Base-by-base conservation (phyloP, 1,284 basidiomycete species). In the Trametes hirsuta region DNA sequence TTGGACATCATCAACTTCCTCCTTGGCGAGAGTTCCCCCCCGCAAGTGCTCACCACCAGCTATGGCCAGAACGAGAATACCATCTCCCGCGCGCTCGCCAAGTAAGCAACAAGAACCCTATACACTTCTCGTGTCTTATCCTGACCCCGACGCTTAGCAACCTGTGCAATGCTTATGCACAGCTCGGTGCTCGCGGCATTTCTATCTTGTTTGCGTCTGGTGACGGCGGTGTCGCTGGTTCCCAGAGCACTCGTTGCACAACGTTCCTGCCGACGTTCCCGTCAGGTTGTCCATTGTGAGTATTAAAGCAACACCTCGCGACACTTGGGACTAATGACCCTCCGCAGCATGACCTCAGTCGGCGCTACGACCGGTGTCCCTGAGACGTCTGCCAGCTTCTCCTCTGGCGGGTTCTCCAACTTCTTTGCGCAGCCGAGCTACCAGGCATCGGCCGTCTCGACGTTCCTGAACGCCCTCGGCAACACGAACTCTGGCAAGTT, bases 231-330 rank as follows among this genome's bases (percentile, higher is more conserved):
- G 88, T 91, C 24, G 86, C 86, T 22, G 81, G 76, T 14, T 84
- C 84, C 15, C 73, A 81, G n/a, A 83, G 81, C 22, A 80, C 74
- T 3, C 80, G 79, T 53, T 77, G 64, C 48, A 69, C 69, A 12
- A 69, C 76, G 15, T 91, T 91, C 81, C 80, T 87, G 59, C 87
- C 89, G 11, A 77, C 71, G 0, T 91, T 92, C 81, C 90, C 90
- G 11, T 78, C 83, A 15, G 74, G 73, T 15, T 82, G 86, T 86
- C 59, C 81, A 79, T 50, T 81, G 86, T 84, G 73, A 71, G 75
- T 78, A 55, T 8, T 14, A 10, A 6, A 25, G 34, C 1, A 35
- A 12, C 37, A 14, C 14, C 66, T 1, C 75, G 71, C 65, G 3
- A 24, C 11, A 22, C n/a, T 44, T 8, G 12, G 14, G 6, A 34